phyloP scores from a whole-genome alignment of 2,329 filamentous ascomycete species.

The Paraphoma sp. region DNA sequence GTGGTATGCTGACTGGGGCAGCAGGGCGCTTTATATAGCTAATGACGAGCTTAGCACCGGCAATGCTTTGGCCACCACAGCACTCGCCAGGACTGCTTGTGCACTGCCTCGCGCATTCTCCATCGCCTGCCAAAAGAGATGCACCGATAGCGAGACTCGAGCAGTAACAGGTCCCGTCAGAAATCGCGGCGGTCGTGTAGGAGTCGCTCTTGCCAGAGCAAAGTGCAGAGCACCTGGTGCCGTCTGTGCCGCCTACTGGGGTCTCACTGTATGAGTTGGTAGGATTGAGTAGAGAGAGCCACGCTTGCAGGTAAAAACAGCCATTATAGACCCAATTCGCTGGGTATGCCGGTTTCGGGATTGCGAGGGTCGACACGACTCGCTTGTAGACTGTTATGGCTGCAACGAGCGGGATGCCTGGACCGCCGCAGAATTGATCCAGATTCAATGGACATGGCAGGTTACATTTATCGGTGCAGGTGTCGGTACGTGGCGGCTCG shows the following conservation, averaged over 20 bases:
- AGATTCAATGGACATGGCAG: neutral
- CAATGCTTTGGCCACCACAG: constrained; percentile 8
- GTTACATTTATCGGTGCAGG: constrained; percentile 3
- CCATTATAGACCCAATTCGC: constrained; percentile 5
- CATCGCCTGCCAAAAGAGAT: neutral
- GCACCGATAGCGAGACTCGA: constrained; percentile 2
- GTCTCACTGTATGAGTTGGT: neutral
- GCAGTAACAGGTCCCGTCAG: constrained; percentile 5
- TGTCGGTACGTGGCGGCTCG: neutral
- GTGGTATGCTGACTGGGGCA: neutral
- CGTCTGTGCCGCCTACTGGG: neutral
- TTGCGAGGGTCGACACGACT: neutral
- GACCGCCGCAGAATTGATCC: constrained; percentile 3
- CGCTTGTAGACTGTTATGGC: neutral
- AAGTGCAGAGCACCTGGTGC: neutral
- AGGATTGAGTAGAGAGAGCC: neutral
- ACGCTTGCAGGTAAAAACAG: constrained; percentile 6
- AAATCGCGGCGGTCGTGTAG: constrained; percentile 1
- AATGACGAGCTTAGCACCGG: neutral
- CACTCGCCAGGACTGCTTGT: neutral
- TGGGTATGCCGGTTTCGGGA: constrained; percentile 2
- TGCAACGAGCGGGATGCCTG: neutral
- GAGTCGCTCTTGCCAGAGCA: neutral
- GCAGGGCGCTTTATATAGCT: neutral
- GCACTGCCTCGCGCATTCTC: constrained; percentile 5